Conservation (phyloP, 305 asterid genomes). For the Plantago rigida region DNA sequence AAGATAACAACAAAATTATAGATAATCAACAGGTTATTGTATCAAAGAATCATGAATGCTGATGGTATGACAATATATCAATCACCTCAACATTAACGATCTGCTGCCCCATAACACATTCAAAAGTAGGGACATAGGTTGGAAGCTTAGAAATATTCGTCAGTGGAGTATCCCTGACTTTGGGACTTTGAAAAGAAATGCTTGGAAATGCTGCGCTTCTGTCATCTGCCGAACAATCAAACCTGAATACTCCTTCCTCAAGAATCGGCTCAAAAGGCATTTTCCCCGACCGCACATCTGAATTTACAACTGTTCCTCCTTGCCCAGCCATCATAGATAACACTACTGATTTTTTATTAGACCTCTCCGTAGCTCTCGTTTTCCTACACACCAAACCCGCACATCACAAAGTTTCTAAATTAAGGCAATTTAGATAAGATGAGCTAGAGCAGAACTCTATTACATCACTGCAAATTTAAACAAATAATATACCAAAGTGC, state of each 20-base stretch:
- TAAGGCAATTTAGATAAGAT: neutral
- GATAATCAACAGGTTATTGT: slow-evolving; percentile 1
- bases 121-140: slow-evolving; percentile 55
- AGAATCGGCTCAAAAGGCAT: slow-evolving; percentile 80
- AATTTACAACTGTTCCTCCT: slow-evolving; percentile 30
- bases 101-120: slow-evolving; percentile 55
- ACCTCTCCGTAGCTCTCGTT: slow-evolving; percentile 28
- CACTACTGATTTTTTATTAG: slow-evolving; percentile 27
- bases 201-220: slow-evolving; percentile 72
- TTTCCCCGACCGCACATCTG: slow-evolving; percentile 42
- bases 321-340: slow-evolving; percentile 49
- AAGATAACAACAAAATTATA: neutral
- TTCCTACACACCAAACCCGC: slow-evolving; percentile 29
- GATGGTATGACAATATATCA: slow-evolving; percentile 12
- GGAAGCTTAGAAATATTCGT: slow-evolving; percentile 38
- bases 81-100: slow-evolving; percentile 62
- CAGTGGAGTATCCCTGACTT: slow-evolving; percentile 65
- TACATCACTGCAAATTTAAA: too few species aligned
- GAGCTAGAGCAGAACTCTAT: neutral
- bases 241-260: slow-evolving; percentile 83
- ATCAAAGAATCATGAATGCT: slow-evolving; percentile 1
- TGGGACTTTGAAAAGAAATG: slow-evolving; percentile 55
- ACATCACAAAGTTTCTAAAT: slow-evolving; percentile 22
- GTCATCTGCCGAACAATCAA: slow-evolving; percentile 77
- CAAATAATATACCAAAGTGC: too few species aligned